A percentile compares a stretch with the other conserved stretches of the same genome.
These are phyloP conservation scores for Luvunga scandens DNA, from an alignment of 345 rosid species.

Conservation along the genomic window DNA sequence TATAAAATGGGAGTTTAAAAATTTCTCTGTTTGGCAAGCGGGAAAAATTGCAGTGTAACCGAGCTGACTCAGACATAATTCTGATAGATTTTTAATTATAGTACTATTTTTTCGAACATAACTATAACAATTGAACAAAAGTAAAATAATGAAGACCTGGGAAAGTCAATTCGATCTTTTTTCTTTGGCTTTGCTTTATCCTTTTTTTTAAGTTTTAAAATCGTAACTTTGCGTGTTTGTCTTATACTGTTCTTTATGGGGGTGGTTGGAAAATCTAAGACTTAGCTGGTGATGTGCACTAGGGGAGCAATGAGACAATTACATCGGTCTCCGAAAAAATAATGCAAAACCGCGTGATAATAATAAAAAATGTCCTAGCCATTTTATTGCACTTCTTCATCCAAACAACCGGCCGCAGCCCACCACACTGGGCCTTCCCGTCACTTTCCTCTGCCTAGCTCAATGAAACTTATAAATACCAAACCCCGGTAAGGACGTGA, in stretches of 20 bases:
- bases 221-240: neutral
- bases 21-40: too few relatives aligned
- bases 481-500: neutral
- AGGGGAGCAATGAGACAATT: neutral
- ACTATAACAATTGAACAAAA: too few relatives aligned
- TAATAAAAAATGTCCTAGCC: neutral
- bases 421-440: neutral
- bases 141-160: too few relatives aligned
- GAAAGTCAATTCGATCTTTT: too few relatives aligned
- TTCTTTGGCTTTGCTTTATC: too few relatives aligned
- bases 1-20: too few relatives aligned
- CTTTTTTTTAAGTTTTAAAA: too few relatives aligned
- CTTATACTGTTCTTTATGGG: neutral
- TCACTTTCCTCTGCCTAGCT: neutral
- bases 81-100: too few relatives aligned
- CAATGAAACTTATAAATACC: neutral
- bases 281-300: neutral
- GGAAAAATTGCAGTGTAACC: too few relatives aligned
- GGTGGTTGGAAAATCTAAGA: neutral
- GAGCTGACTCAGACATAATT: too few relatives aligned
- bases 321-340: neutral
- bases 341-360: neutral
- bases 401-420: neutral
- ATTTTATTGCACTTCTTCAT: neutral
- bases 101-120: too few relatives aligned